Evolutionary conservation across 768 basidiomycete species (phyloP).

Genomic region (Termitomyces eurrhizus): DNA sequence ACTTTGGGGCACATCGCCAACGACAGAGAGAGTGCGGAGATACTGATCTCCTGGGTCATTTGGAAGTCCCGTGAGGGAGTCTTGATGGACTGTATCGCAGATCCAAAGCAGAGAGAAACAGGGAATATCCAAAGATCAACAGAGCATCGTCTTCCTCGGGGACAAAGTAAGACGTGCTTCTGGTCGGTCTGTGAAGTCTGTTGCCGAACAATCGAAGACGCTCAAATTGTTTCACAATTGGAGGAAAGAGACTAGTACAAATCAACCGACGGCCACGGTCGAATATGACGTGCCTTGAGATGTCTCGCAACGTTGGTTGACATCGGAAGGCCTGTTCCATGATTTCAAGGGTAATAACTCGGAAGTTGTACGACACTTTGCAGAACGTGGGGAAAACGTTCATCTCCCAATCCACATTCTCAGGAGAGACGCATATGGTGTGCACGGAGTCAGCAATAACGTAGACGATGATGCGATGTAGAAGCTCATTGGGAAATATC

Average conservation of each 20-base stretch:
- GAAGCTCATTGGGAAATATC: conserved; percentile 32
- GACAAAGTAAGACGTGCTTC: conserved; percentile 19
- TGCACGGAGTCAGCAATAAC: conserved; percentile 31
- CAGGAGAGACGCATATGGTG: conserved; percentile 26
- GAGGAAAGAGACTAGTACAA: conserved; percentile 9
- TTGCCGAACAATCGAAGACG: conserved; percentile 21
- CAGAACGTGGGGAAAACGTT: conserved; percentile 27
- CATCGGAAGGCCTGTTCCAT: conserved; percentile 29
- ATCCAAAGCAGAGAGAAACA: conserved; percentile 26
- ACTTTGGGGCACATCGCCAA: conserved; percentile 23
- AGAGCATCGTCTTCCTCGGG: conserved; percentile 22
- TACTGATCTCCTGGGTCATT: conserved; percentile 24
- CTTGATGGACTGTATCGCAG: conserved; percentile 22
- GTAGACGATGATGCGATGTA: conserved; percentile 29
- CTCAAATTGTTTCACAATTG: conserved; percentile 8
- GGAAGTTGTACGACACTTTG: conserved; percentile 29
- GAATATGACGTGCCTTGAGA: conserved; percentile 13
- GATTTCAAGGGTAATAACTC: conserved; percentile 30
- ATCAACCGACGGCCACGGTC: background rate
- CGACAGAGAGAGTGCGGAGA: conserved; percentile 21
- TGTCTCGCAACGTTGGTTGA: background rate
- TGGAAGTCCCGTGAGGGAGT: conserved; percentile 19
- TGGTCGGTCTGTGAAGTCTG: conserved; percentile 20
- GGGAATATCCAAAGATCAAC: conserved; percentile 26
- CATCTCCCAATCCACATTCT: conserved; percentile 30